A percentile compares a stretch with the other conserved stretches of the same genome.
Evolutionary conservation across 2,329 filamentous ascomycete species (phyloP).

Genomic region (Corinectria fuckeliana): DNA sequence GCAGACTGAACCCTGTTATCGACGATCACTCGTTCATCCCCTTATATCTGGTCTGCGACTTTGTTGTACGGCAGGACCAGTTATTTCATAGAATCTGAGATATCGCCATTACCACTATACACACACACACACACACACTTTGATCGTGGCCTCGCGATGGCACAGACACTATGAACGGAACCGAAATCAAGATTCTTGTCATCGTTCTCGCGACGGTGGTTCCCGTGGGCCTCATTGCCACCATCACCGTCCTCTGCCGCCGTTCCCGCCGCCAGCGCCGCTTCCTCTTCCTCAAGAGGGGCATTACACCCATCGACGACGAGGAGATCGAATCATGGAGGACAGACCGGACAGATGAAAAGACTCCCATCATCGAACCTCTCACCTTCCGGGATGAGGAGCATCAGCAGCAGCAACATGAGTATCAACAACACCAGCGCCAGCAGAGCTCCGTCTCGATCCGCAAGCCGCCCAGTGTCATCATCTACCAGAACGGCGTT

Average conservation of each 20-base stretch:
- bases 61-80: conserved; percentile 18
- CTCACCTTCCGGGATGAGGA: background rate
- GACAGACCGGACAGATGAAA: conserved; percentile 43
- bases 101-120: background rate
- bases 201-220: conserved; percentile 61
- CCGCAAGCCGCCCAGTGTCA: conserved; percentile 59
- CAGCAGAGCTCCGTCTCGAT: conserved; percentile 45
- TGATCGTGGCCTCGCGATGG: conserved; percentile 27
- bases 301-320: conserved; percentile 67
- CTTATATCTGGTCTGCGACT: conserved; percentile 20
- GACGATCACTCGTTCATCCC: conserved; percentile 14
- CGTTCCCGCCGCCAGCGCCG: conserved; percentile 49
- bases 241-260: conserved; percentile 47
- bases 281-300: conserved; percentile 56
- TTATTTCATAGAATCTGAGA: conserved; percentile 1
- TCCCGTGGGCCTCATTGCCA: conserved; percentile 47
- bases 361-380: conserved; percentile 37
- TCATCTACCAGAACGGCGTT: conserved; percentile 55
- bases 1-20: background rate
- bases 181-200: conserved; percentile 50
- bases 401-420: conserved; percentile 18
- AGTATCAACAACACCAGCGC: conserved; percentile 33
- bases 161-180: conserved; percentile 33
- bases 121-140: too few species aligned
- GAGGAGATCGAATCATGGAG: conserved; percentile 73